Percentiles rank a stretch among this genome's conserved stretches.
Conservation (phyloP, 768 basidiomycete genomes). For the Tulasnella sp. region DNA sequence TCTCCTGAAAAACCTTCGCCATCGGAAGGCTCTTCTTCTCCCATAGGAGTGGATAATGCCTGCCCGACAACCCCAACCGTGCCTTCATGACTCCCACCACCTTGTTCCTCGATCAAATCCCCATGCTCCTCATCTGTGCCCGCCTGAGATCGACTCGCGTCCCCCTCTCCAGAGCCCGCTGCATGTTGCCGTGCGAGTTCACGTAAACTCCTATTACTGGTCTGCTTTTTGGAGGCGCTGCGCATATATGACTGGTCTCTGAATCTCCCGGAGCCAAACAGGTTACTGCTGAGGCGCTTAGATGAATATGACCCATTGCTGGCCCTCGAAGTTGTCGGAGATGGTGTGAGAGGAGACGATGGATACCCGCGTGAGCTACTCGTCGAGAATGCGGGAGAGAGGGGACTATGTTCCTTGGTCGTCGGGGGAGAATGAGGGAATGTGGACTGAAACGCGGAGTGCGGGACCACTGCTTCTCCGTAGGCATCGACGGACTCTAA, state of each 20-base stretch:
- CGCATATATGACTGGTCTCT: conserved; percentile 65
- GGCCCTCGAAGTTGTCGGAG: conserved; percentile 20
- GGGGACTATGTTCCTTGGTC: conserved; percentile 9
- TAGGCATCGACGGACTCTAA: not conserved
- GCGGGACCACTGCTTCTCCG: not conserved
- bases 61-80: too few relatives aligned
- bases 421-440: conserved; percentile 28
- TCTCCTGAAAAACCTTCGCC: not conserved
- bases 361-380: conserved; percentile 1
- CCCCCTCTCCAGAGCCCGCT: not conserved
- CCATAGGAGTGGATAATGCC: too few relatives aligned
- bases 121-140: not conserved
- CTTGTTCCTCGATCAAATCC: too few relatives aligned
- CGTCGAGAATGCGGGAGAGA: not conserved
- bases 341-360: conserved; percentile 24
- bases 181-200: not conserved
- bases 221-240: not conserved
- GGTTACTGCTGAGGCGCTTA: conserved; percentile 76
- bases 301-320: conserved; percentile 27
- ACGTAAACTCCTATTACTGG: conserved; percentile 10
- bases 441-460: conserved; percentile 6
- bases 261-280: conserved; percentile 73
- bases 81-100: too few relatives aligned
- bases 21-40: not conserved
- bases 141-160: not conserved